Conservation (phyloP, 75 land plant genomes). For the Isoetes taiwanensis region DNA sequence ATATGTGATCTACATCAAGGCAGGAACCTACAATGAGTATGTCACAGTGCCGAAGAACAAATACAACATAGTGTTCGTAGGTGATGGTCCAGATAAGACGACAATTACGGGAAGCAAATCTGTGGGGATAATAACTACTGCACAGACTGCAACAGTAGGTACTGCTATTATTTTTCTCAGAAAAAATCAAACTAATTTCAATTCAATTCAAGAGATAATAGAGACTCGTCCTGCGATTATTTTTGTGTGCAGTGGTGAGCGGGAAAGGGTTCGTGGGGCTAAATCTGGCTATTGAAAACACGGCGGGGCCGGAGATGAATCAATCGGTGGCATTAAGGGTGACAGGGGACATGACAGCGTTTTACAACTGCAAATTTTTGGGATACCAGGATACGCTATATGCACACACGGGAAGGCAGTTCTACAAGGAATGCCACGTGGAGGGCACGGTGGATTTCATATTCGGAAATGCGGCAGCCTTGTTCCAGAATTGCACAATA, state of each 20-base stretch:
- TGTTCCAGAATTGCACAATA: no score
- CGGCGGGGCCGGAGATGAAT: neutral
- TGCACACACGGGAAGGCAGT: neutral
- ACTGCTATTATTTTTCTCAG: no score
- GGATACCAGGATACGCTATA: constrained; percentile 4
- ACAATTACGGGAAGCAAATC: neutral
- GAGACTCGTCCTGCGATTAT: no score
- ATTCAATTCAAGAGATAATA: no score
- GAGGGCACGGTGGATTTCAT: constrained; percentile 3
- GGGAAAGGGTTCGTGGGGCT: neutral
- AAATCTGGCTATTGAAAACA: neutral
- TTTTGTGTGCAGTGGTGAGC: neutral
- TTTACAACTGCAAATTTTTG: neutral
- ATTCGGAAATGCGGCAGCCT: constrained; percentile 6
- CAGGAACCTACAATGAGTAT: neutral
- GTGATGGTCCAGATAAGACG: constrained; percentile 4
- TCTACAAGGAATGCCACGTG: constrained; percentile 1
- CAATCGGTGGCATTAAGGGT: neutral
- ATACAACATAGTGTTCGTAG: neutral
- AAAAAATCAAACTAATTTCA: no score
- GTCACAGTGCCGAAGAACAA: neutral
- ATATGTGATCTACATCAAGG: constrained; percentile 2
- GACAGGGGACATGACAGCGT: neutral
- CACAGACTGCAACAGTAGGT: neutral
- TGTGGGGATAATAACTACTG: neutral